These are phyloP conservation scores for Flammula alnicola DNA, from an alignment of 1,284 basidiomycete genomes.

Conservation along the genomic window DNA sequence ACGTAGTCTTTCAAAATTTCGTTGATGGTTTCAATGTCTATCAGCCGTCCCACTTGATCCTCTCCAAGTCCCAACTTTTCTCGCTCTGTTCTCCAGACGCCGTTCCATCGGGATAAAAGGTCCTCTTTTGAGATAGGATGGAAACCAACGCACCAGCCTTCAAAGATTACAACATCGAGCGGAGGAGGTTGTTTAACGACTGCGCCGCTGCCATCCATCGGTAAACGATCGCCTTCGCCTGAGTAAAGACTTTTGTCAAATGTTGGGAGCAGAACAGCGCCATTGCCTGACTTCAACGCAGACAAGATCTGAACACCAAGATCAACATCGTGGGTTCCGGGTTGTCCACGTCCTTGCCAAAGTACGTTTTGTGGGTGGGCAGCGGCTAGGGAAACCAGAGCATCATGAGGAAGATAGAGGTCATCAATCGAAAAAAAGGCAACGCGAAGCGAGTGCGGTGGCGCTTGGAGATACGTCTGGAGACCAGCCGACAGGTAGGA, in stretches of 20 bases:
- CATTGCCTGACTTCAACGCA: conserved; percentile 53
- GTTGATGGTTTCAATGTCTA: conserved; percentile 68
- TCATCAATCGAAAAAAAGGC: conserved; percentile 85
- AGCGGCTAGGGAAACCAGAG: conserved; percentile 56
- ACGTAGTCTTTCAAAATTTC: conserved; percentile 59
- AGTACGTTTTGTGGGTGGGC: conserved; percentile 65
- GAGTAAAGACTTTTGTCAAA: conserved; percentile 86
- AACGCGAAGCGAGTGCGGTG: conserved; percentile 58
- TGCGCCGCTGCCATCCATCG: conserved; percentile 41
- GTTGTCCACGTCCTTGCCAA: conserved; percentile 80
- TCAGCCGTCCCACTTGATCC: conserved; percentile 41
- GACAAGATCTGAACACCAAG: conserved; percentile 62
- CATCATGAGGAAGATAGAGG: conserved; percentile 77
- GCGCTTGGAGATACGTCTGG: conserved; percentile 49
- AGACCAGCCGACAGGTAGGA: conserved; percentile 69
- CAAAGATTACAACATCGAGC: conserved; percentile 87
- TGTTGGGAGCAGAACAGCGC: conserved; percentile 64
- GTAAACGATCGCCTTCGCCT: conserved; percentile 84
- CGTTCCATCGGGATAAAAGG: conserved; percentile 48
- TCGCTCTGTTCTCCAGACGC: conserved; percentile 44
- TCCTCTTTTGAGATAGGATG: conserved; percentile 55
- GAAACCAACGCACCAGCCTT: conserved; percentile 86
- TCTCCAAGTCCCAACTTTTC: conserved; percentile 45
- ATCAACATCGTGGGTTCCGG: conserved; percentile 84
- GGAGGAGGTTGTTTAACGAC: conserved; percentile 48